Conservation (phyloP, 2,329 filamentous ascomycete species). For the Monosporascus sp. region DNA sequence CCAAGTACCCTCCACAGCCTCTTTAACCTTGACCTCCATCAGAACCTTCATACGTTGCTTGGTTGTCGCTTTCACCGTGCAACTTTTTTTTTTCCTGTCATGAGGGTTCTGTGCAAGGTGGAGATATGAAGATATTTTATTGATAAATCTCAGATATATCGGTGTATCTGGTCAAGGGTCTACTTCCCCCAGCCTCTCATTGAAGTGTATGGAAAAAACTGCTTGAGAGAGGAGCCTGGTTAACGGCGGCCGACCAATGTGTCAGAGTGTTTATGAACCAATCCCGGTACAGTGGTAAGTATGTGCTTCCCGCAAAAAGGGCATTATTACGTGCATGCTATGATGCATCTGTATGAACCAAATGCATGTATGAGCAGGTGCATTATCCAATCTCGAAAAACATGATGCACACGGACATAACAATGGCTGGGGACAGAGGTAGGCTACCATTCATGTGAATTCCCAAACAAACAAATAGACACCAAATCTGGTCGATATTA, state of each 20-base stretch:
- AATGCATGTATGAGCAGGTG: background rate
- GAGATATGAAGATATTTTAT: background rate
- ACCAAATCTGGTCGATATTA: background rate
- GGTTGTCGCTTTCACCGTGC: background rate
- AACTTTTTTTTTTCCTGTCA: background rate
- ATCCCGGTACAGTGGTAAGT: background rate
- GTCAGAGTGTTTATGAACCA: background rate
- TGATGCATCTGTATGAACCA: background rate
- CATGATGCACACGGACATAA: conserved; percentile 3
- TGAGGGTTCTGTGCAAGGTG: background rate
- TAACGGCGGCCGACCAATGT: background rate
- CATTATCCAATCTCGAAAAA: background rate
- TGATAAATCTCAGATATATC: background rate
- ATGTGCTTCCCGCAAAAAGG: background rate
- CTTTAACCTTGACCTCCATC: background rate
- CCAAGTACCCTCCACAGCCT: background rate
- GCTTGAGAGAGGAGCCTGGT: background rate
- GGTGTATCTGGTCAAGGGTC: background rate
- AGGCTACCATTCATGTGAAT: background rate
- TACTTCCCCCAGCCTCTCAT: background rate
- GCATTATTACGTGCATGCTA: background rate
- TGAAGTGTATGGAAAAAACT: no score
- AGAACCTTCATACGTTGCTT: background rate
- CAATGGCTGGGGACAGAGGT: conserved; percentile 1
- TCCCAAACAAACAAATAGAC: conserved; percentile 11